Conservation (phyloP, 2,329 filamentous ascomycete genomes). For the Thermoascus crustaceus region DNA sequence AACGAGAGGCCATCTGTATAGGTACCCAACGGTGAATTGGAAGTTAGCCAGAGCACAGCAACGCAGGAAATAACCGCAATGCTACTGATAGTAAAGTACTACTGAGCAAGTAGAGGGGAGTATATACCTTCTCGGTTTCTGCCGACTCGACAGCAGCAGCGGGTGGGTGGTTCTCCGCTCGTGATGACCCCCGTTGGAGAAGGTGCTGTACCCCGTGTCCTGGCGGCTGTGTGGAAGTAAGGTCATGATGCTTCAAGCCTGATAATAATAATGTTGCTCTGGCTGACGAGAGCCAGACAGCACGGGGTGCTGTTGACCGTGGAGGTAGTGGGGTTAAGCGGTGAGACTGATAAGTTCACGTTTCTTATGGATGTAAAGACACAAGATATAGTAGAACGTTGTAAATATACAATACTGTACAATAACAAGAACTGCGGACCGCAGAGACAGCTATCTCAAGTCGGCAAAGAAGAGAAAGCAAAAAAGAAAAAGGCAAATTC, state of each 20-base stretch:
- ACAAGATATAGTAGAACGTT: no score
- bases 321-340: no score
- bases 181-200: slow-evolving; percentile 3
- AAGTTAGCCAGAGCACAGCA: not conserved
- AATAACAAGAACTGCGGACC: no score
- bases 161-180: slow-evolving; percentile 11
- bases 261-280: not conserved
- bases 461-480: no score
- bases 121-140: slow-evolving; percentile 8
- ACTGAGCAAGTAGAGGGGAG: no score
- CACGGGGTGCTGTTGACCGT: no score
- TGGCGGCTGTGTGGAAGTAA: not conserved
- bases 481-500: no score
- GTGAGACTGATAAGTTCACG: no score
- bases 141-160: slow-evolving; percentile 13
- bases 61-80: not conserved
- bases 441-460: no score
- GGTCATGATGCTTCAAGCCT: not conserved
- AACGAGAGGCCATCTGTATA: slow-evolving; percentile 51
- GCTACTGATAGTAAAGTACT: not conserved
- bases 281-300: no score
- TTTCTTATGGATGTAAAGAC: no score
- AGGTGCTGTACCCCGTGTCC: slow-evolving; percentile 3
- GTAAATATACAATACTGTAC: not conserved
- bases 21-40: no score